A percentile compares a stretch with the other conserved stretches of the same genome.
Evolutionary conservation across 2,329 filamentous ascomycete genomes (phyloP).

Genomic region (Pseudocercospora ulei): DNA sequence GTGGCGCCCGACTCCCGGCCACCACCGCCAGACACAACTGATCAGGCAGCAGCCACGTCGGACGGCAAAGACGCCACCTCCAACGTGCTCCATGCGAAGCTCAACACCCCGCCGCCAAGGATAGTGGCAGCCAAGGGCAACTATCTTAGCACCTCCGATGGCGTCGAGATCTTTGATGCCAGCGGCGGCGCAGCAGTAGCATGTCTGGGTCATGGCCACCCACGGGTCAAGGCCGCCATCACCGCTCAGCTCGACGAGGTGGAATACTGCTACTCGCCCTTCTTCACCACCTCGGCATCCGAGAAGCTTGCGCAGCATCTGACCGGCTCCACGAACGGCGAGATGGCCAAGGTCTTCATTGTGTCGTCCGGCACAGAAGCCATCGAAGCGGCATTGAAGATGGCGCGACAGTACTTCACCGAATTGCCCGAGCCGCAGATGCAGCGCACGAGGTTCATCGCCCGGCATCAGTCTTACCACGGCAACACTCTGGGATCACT

Average conservation of each 20-base stretch:
- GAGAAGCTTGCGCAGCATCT: conserved; percentile 46
- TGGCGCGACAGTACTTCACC: conserved; percentile 43
- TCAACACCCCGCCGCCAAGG: conserved; percentile 38
- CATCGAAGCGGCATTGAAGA: conserved; percentile 43
- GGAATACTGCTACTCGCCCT: conserved; percentile 49
- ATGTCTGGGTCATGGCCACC: conserved; percentile 51
- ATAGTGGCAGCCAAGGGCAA: conserved; percentile 43
- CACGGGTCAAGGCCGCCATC: conserved; percentile 49
- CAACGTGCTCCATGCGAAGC: conserved; percentile 43
- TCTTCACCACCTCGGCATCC: conserved; percentile 46
- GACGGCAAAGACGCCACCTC: background rate
- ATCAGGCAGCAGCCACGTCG: conserved; percentile 11
- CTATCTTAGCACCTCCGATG: conserved; percentile 44
- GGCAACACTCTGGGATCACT: conserved; percentile 45
- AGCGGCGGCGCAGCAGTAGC: conserved; percentile 62
- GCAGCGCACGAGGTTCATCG: conserved; percentile 39
- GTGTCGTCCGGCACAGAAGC: conserved; percentile 44
- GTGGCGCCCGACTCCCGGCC: too few species aligned
- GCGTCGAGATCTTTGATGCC: conserved; percentile 56
- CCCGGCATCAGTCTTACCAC: conserved; percentile 43
- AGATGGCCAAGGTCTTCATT: conserved; percentile 47
- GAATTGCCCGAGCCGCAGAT: conserved; percentile 40
- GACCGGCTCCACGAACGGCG: conserved; percentile 41
- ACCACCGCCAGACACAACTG: conserved; percentile 13
- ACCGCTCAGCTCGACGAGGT: conserved; percentile 49